Evolutionary conservation across 345 rosid species (phyloP), one percentile per base, ranked within the genome.

Genomic region (Gossypium ekmanianum): DNA sequence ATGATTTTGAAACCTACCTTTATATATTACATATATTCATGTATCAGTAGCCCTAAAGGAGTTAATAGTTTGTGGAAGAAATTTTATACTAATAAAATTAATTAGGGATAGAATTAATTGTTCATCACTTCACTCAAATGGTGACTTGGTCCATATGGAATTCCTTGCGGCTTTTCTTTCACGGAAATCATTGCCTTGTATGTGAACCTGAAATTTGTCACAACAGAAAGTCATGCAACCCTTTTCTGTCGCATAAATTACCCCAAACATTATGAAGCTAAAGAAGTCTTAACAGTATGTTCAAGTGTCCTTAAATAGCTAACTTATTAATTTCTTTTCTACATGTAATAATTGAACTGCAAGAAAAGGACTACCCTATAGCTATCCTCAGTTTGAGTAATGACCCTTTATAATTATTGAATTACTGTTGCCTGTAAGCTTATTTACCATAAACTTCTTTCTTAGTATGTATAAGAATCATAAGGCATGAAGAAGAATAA

Each of bases 121-220:
- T 51, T 51, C 72, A 51, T 69, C 61, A 70, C 43, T 87, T 70
- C 73, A 70, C 43, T 88, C 85, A 68, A 85, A 84, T 71, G 87
- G 87, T 80, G 93, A 84, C 77, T 76, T 87, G 73, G 88, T 84
- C 88, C 88, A 84, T 65, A 86, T 81, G 73, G 88, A 91, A 80
- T 83, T 88, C 88, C 91, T 88, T 75, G 91, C 87, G 75, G 83
- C 86, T 88, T 90, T 91, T 82, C 87, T 85, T 78, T 87, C 93
- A 75, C 85, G 84, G 84, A 86, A 84, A 56, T 82, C 87, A 81
- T 86, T 89, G 85, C 83, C 88, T 77, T 88, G 86, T 74, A 73
- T 87, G 78, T 83, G 84, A 68, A 80, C 93, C 97, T 88, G 90
- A 81, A 78, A 34, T 45, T 70, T 75, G 58, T 74, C 70, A 45